Conservation (phyloP, 2,329 filamentous ascomycete species). For the Calonectria leucothoes region DNA sequence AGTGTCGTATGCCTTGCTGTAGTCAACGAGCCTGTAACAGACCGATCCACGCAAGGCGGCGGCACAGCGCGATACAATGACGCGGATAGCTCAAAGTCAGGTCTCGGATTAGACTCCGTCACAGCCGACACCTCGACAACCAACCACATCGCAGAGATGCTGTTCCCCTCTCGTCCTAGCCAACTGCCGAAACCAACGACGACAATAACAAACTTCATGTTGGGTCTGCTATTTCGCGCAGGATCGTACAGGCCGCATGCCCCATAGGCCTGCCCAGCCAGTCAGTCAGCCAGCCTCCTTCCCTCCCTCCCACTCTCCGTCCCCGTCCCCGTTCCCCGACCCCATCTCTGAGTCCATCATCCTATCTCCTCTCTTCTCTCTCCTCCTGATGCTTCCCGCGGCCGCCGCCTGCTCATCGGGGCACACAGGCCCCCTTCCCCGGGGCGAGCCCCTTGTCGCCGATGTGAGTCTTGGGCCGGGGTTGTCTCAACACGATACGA, state of each 20-base stretch:
- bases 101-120: constrained; percentile 8
- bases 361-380: neutral
- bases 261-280: neutral
- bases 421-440: neutral
- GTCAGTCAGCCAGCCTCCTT: neutral
- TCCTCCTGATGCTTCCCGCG: neutral
- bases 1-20: neutral
- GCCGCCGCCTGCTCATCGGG: neutral
- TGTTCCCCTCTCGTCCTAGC: neutral
- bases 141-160: neutral
- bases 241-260: constrained; percentile 12
- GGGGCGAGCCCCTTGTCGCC: neutral
- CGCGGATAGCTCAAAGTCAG: constrained; percentile 1
- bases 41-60: constrained; percentile 11
- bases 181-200: constrained; percentile 9
- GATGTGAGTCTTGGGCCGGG: neutral
- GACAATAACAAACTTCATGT: neutral
- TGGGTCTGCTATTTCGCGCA: constrained; percentile 17
- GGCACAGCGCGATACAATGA: constrained; percentile 11
- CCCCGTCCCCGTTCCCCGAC: neutral
- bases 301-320: neutral
- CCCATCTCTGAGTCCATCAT: neutral
- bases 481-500: neutral
- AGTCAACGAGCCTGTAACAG: constrained; percentile 2
- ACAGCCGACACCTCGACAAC: constrained; percentile 6